Conservation (phyloP, 805 yeast genomes). For the Hyphopichia homilentoma region DNA sequence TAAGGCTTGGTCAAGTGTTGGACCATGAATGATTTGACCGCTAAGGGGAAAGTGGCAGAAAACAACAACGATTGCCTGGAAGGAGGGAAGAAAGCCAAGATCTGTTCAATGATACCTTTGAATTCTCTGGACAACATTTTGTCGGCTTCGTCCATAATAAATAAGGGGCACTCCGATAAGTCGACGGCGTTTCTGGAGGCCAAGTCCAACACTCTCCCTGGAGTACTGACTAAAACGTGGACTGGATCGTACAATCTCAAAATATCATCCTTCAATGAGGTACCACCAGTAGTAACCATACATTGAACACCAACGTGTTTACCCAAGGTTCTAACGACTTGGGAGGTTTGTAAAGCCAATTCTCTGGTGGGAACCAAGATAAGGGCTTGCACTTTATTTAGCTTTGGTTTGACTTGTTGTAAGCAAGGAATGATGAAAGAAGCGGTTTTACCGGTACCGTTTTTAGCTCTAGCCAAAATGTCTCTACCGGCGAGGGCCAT, state of each 20-base stretch:
- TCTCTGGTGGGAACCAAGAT: slow-evolving; percentile 97
- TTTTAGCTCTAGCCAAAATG: slow-evolving; percentile 94
- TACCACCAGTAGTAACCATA: slow-evolving; percentile 99
- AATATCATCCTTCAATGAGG: slow-evolving; percentile 89
- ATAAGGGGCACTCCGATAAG: slow-evolving; percentile 77
- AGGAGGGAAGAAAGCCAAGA: slow-evolving; percentile 72
- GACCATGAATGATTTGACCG: slow-evolving; percentile 91
- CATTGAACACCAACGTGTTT: slow-evolving; percentile 88
- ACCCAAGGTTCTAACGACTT: slow-evolving; percentile 93
- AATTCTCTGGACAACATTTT: slow-evolving; percentile 92
- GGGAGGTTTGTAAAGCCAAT: slow-evolving; percentile 94
- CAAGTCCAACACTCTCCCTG: slow-evolving; percentile 94
- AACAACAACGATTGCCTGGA: slow-evolving; percentile 75
- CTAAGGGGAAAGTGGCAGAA: slow-evolving; percentile 94
- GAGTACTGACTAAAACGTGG: slow-evolving; percentile 94
- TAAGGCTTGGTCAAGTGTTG: slow-evolving; percentile 86
- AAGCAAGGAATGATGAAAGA: slow-evolving; percentile 93
- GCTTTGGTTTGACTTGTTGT: slow-evolving; percentile 81
- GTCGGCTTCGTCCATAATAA: slow-evolving; percentile 98
- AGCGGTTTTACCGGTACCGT: slow-evolving; percentile 98
- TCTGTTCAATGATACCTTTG: slow-evolving; percentile 80
- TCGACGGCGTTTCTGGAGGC: slow-evolving; percentile 88
- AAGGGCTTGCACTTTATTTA: slow-evolving; percentile 83
- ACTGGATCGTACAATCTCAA: slow-evolving; percentile 89
- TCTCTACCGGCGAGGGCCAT: slow-evolving; percentile 94